Evolutionary conservation across 176 grass and related monocot genomes (phyloP), one percentile per base, ranked within the genome.

Genomic region (Cymbopogon citratus): DNA sequence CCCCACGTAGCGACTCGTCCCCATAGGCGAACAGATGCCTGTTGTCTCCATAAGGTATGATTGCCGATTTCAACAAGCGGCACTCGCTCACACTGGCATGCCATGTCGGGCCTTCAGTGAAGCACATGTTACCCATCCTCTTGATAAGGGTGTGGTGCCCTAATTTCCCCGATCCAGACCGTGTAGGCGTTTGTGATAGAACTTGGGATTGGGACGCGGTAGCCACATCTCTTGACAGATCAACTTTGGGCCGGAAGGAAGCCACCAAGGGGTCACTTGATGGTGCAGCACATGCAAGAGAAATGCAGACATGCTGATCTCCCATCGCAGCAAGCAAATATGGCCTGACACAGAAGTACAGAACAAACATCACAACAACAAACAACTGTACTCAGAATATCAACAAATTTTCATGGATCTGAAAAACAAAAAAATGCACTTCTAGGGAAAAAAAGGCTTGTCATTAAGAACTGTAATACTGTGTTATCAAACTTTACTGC

Each of bases 211-310:
- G 90, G 26, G 92, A 94, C 69, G 80, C 3, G 7, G 24, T 11
- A 25, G 5, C 59, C 12, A 2, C 15, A 40, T 87, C 84, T 77
- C 69, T 51, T 65, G 31, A 87, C 40, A 63, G 7, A 5, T 82
- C 82, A 66, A 91, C 84, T 78, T 83, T 93, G 63, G 90, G 88
- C 3, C 92, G 90, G 82, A 86, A 98, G 79, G 92, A 85, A 85
- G 90, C 95, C 77, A 98, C 92, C 71, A 89, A 18, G 5, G 76
- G 21, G 63, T 92, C 90, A 14, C 63, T 71, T 45, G 82, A 85
- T 21, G 24, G 31, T 14, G 82, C 52, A 9, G n/a, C 18, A 36
- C 78, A 87, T 13, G 95, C 95, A 79, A 98, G 88, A 27, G 95
- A 91, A 16, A 98, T 89, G 56, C 95, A 98, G 33, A 97, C 77